Evolutionary conservation across 2,329 filamentous ascomycete genomes (phyloP), one percentile per base, ranked within the genome.

Genomic region (Leptographium galeiforme): DNA sequence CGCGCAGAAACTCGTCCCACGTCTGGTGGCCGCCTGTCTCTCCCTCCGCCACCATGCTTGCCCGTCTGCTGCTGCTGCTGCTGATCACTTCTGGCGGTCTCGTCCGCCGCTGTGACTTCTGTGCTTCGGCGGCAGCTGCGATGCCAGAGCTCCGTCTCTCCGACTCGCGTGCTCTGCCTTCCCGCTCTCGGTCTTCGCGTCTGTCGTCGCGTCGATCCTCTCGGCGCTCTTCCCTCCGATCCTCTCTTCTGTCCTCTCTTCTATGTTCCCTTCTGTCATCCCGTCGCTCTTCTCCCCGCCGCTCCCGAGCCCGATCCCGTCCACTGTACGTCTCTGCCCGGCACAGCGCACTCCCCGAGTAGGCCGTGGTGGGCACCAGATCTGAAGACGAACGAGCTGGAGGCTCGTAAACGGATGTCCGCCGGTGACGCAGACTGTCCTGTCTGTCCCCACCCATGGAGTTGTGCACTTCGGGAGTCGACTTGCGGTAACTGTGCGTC

Each of bases 1-100:
- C 8, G 8, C 48, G 39, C 19, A 57, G 46, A 19, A 50, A 57
- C 6, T 59, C 58, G 32, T 51, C 51, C 57, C 57, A 57, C 10
- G 55, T 57, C 48, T 57, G 51, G 19, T 53, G 46, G 36, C 53
- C 54, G 25, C 11, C 49, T 14, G 16, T 30, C 2, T 45, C 52
- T 19, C 43, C 53, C 11, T 52, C 43, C 6, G 18, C 43, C 6
- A 44, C 38, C 44, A 33, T 19, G 8, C 30, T 30, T 16, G 44
- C 14, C 25, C 30, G 44, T 46, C 19, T 14, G 39, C 39, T 16
- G 39, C 39, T 41, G 34, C 12, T 36, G 34, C 8, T 36, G 34
- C 34, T 36, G 8, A 46, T 7, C 30, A n/a, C 25, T 25, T 33
- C 13, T 13, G 44, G 30, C 30, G 44, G 14, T 13, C 4, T 7